Percentiles rank a stretch among this genome's conserved stretches.
Conservation (phyloP, 169 alveolate genomes). For the Plasmodium fragile region DNA sequence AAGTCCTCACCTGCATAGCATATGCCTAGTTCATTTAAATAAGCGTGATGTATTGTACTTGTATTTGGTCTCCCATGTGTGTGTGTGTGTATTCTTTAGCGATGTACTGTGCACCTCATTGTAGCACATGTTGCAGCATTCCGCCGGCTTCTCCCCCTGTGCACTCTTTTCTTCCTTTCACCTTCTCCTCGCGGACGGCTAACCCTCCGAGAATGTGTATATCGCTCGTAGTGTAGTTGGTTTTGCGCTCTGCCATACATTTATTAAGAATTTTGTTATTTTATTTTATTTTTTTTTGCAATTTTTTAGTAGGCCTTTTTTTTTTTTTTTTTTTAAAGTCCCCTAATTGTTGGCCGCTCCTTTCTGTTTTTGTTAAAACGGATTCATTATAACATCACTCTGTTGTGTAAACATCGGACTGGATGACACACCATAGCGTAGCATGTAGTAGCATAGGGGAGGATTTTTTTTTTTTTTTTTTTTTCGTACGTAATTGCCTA, state of each 20-base stretch:
- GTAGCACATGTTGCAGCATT: neutral
- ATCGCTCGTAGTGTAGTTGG: neutral
- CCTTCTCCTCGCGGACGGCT: neutral
- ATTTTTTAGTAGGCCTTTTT: neutral
- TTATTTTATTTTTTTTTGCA: neutral
- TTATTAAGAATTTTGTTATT: neutral
- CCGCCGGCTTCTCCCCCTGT: neutral
- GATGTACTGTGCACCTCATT: neutral
- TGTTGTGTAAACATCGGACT: neutral
- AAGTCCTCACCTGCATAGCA: neutral
- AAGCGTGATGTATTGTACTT: neutral
- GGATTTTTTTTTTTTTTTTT: conserved; percentile 17
- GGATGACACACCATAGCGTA: neutral
- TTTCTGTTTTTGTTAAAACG: conserved; percentile 11
- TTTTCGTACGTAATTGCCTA: neutral
- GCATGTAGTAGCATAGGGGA: neutral
- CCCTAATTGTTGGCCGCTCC: neutral
- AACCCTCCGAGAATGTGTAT: neutral
- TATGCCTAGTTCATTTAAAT: neutral
- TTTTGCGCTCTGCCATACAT: neutral
- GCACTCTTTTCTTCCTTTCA: neutral
- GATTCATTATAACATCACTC: neutral
- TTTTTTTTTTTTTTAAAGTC: neutral
- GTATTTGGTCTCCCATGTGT: neutral
- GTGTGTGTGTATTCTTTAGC: neutral